A percentile compares a stretch with the other conserved stretches of the same genome.
These are phyloP conservation scores for Mycena haematopus DNA, from an alignment of 768 basidiomycete species.

Conservation along the genomic window DNA sequence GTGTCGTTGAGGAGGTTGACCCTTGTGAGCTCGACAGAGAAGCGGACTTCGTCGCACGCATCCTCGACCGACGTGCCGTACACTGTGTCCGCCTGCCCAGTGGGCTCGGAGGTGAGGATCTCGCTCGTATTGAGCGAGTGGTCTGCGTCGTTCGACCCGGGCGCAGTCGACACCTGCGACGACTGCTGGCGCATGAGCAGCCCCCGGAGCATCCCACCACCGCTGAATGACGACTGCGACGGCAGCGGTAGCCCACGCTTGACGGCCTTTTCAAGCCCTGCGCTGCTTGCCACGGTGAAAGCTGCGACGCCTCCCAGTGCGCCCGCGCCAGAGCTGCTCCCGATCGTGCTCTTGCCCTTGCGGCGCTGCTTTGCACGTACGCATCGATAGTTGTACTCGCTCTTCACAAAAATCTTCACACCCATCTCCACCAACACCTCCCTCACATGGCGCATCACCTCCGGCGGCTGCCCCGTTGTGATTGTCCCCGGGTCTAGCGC, in stretches of 20 bases:
- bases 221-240: conserved; percentile 71
- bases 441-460: conserved; percentile 87
- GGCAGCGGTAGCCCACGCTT: conserved; percentile 88
- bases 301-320: conserved; percentile 55
- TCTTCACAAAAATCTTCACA: conserved; percentile 85
- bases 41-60: conserved; percentile 94
- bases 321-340: conserved; percentile 37
- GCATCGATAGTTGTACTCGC: conserved; percentile 90
- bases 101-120: conserved; percentile 47
- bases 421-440: conserved; percentile 88
- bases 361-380: conserved; percentile 65
- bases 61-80: conserved; percentile 87
- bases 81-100: conserved; percentile 53
- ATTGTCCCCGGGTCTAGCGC: conserved; percentile 90
- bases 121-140: conserved; percentile 43
- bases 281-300: conserved; percentile 78
- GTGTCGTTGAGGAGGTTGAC: conserved; percentile 90
- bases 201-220: conserved; percentile 84
- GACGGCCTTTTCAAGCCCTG: conserved; percentile 80
- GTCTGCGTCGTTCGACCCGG: conserved; percentile 57
- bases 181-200: conserved; percentile 90
- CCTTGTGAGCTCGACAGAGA: conserved; percentile 92
- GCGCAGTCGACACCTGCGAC: conserved; percentile 70
- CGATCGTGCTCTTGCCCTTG: conserved; percentile 56
- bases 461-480: conserved; percentile 82